Percentiles rank a stretch among this genome's conserved stretches.
Conservation (phyloP, 1,284 basidiomycete species). For the Neolentinus lepideus region DNA sequence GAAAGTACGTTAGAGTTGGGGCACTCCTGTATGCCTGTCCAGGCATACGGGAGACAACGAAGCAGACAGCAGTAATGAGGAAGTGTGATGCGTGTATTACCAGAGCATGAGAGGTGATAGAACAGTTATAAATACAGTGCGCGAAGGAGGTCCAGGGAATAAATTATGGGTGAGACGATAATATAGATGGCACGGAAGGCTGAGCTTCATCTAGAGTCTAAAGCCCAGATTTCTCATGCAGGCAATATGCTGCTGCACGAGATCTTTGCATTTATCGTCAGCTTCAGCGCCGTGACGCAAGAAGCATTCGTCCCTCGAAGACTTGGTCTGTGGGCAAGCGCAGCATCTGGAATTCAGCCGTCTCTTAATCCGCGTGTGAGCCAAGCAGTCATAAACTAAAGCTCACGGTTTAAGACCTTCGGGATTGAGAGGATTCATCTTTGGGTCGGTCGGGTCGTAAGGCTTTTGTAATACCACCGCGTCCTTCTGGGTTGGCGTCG, state of each 20-base stretch:
- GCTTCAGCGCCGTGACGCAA: slow-evolving; percentile 68
- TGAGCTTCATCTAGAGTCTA: slow-evolving; percentile 47
- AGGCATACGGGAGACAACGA: no score
- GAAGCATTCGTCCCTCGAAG: slow-evolving; percentile 90
- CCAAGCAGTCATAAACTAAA: slow-evolving; percentile 11
- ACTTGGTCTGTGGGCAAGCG: slow-evolving; percentile 93
- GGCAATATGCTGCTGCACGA: slow-evolving; percentile 75
- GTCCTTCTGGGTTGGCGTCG: slow-evolving; percentile 20
- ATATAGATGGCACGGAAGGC: background rate
- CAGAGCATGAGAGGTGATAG: background rate
- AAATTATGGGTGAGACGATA: background rate
- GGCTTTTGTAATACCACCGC: slow-evolving; percentile 25
- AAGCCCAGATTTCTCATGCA: slow-evolving; percentile 92
- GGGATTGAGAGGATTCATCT: slow-evolving; percentile 82
- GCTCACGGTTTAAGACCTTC: slow-evolving; percentile 88
- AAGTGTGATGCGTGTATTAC: no score
- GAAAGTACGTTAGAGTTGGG: no score
- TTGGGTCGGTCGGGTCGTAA: slow-evolving; percentile 62
- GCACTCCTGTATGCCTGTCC: no score
- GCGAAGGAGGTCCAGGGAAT: background rate
- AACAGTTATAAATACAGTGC: background rate
- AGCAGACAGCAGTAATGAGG: no score
- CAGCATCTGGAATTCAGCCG: slow-evolving; percentile 59
- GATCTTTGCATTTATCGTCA: slow-evolving; percentile 71
- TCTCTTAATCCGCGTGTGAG: slow-evolving; percentile 1